Evolutionary conservation across 768 basidiomycete species (phyloP).

Genomic region (Lyophyllum decastes): DNA sequence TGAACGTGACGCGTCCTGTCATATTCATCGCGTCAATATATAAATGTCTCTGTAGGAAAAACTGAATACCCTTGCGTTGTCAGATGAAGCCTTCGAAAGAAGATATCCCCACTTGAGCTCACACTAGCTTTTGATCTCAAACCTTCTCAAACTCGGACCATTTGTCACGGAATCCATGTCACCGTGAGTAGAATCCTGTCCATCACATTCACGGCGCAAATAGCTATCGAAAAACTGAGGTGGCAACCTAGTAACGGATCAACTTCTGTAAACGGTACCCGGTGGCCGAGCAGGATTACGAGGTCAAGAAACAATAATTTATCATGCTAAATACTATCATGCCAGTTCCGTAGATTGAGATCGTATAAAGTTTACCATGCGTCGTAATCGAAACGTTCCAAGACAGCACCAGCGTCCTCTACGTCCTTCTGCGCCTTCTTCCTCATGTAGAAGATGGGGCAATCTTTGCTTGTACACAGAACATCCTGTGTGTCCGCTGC

Average conservation of each 20-base stretch:
- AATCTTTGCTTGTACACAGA: conserved; percentile 94
- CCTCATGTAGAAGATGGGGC: conserved; percentile 98
- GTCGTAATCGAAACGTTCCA: conserved; percentile 86
- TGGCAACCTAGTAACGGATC: neutral
- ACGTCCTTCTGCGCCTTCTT: conserved; percentile 99
- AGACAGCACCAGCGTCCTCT: conserved; percentile 72
- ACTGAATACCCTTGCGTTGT: too few relatives aligned
- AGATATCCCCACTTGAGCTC: too few relatives aligned
- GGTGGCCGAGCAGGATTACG: conserved; percentile 24
- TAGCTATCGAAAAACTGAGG: too few relatives aligned
- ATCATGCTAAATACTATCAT: neutral
- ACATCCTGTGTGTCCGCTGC: conserved; percentile 66
- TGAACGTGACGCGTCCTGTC: conserved; percentile 4
- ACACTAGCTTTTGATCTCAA: too few relatives aligned
- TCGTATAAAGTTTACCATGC: conserved; percentile 50
- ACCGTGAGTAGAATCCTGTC: too few relatives aligned
- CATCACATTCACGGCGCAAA: too few relatives aligned
- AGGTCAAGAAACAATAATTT: conserved; percentile 1
- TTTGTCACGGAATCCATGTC: too few relatives aligned
- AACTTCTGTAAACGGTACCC: conserved; percentile 41
- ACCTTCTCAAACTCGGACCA: too few relatives aligned
- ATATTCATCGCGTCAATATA: neutral
- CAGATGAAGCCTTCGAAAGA: too few relatives aligned
- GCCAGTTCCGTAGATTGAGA: neutral
- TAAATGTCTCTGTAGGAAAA: too few relatives aligned